These are phyloP conservation scores for Trichoderma afroharzianum DNA, from an alignment of 2,329 filamentous ascomycete genomes.

Conservation along the genomic window DNA sequence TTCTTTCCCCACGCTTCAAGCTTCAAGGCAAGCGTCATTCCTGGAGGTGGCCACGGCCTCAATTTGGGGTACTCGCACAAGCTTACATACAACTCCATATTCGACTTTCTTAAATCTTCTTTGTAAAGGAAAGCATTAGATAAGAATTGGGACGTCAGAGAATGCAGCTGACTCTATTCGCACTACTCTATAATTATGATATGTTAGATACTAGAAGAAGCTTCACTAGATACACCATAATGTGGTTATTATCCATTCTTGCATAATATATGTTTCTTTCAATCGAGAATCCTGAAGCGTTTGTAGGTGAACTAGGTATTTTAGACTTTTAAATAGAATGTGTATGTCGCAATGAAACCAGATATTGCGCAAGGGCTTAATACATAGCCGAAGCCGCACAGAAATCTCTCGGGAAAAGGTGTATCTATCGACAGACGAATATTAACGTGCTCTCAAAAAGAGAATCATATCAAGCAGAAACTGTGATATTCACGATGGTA, in stretches of 20 bases:
- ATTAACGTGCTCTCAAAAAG: too few relatives aligned
- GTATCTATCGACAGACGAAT: too few relatives aligned
- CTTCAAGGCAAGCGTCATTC: constrained; percentile 54
- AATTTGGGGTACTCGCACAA: constrained; percentile 42
- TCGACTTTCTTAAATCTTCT: constrained; percentile 32
- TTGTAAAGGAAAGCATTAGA: neutral
- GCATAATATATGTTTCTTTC: neutral
- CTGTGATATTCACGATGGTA: neutral
- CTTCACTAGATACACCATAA: neutral
- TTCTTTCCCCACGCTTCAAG: constrained; percentile 43
- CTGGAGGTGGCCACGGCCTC: constrained; percentile 48
- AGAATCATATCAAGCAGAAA: neutral
- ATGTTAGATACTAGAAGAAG: neutral
- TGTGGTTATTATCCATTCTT: neutral
- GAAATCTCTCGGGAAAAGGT: too few relatives aligned
- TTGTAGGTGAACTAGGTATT: neutral
- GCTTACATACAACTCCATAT: constrained; percentile 34
- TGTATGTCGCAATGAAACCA: too few relatives aligned
- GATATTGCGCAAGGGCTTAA: too few relatives aligned
- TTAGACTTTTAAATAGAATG: too few relatives aligned
- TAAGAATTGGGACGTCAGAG: neutral
- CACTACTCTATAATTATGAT: neutral
- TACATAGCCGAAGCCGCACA: too few relatives aligned
- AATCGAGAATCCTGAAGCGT: neutral
- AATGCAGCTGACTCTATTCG: neutral